A percentile compares a stretch with the other conserved stretches of the same genome.
phyloP scores from a whole-genome alignment of 1,284 basidiomycete genomes.

The Tranzscheliella williamsii region DNA sequence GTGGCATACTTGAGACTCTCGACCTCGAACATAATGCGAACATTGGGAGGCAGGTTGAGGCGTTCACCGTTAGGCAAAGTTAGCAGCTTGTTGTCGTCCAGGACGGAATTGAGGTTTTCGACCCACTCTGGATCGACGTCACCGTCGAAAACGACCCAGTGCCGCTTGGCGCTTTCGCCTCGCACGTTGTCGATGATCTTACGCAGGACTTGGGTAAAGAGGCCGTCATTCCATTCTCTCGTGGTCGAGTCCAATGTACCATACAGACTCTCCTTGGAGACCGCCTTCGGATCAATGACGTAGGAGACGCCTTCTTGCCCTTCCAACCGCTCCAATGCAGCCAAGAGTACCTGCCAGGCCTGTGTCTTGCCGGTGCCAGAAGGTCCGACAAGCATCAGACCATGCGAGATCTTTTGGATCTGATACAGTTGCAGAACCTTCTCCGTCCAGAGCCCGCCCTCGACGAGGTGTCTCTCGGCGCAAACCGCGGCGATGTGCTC shows the following conservation, averaged over 20 bases:
- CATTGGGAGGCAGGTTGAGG: slow-evolving; percentile 92
- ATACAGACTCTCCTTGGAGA: slow-evolving; percentile 96
- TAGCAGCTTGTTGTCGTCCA: slow-evolving; percentile 97
- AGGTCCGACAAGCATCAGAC: slow-evolving; percentile 98
- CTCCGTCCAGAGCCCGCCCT: slow-evolving; percentile 85
- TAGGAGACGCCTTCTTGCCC: slow-evolving; percentile 90
- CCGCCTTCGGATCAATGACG: slow-evolving; percentile 98
- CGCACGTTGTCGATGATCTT: slow-evolving; percentile 99
- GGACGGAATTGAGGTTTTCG: slow-evolving; percentile 91
- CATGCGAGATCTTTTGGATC: slow-evolving; percentile 99
- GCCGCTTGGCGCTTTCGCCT: slow-evolving; percentile 92
- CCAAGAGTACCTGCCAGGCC: slow-evolving; percentile 91
- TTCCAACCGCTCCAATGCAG: slow-evolving; percentile 87
- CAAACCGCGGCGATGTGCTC: slow-evolving; percentile 86
- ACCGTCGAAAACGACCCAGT: slow-evolving; percentile 99
- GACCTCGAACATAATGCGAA: slow-evolving; percentile 99
- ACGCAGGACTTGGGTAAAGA: slow-evolving; percentile 95
- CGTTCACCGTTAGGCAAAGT: slow-evolving; percentile 98
- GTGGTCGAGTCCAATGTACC: slow-evolving; percentile 96
- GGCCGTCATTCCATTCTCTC: slow-evolving; percentile 98
- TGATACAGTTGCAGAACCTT: slow-evolving; percentile 98
- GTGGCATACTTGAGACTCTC: slow-evolving; percentile 98
- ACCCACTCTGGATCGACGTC: slow-evolving; percentile 99
- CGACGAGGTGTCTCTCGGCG: slow-evolving; percentile 78
- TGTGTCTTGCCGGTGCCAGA: slow-evolving; percentile 97